Percentiles rank a stretch among this genome's conserved stretches.
Conservation (phyloP, 306 rosid species). For the Prunus armeniaca region DNA sequence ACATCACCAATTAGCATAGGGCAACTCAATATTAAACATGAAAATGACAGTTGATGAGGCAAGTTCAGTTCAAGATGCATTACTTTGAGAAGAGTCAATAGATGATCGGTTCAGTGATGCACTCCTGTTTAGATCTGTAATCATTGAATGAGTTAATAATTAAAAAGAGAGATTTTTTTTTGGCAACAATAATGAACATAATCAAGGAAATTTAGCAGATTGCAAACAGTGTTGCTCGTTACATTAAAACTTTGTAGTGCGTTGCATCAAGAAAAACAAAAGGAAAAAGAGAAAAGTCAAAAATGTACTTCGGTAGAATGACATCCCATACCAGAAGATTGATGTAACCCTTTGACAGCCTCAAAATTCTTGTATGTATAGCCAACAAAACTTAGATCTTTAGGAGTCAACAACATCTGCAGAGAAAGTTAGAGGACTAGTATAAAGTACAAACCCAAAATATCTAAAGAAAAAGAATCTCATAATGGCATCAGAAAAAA, state of each 20-base stretch:
- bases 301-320: constrained; percentile 12
- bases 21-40: neutral
- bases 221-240: neutral
- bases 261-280: neutral
- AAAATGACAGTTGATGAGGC: neutral
- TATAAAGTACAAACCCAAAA: neutral
- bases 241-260: neutral
- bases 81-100: constrained; percentile 57
- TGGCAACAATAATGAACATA: neutral
- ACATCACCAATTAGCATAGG: neutral
- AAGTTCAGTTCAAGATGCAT: constrained; percentile 10
- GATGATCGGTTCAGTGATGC: constrained; percentile 43
- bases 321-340: constrained; percentile 49
- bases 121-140: constrained; percentile 39
- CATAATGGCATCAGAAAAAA: no score
- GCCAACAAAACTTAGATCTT: constrained; percentile 95
- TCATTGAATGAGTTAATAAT: neutral
- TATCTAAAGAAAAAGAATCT: neutral
- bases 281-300: neutral
- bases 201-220: neutral
- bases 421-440: constrained; percentile 12
- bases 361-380: constrained; percentile 94
- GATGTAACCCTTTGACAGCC: constrained; percentile 69
- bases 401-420: constrained; percentile 72
- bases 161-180: neutral